Base-by-base conservation (phyloP, 1,139 yeast genomes). In the Yarrowia galli region DNA sequence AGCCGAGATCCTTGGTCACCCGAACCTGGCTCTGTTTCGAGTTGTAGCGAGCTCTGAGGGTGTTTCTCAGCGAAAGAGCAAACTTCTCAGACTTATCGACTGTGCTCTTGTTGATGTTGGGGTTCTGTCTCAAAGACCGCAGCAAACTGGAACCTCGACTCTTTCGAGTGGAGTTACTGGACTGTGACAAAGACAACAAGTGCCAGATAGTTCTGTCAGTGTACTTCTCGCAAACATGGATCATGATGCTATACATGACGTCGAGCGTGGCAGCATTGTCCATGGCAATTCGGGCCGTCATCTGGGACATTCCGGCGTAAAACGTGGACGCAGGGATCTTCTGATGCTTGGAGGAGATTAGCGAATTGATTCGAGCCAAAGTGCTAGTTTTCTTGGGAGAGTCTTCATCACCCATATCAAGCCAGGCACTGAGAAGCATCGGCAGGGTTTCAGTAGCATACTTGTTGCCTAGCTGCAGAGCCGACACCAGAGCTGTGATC, bases 151-250 rank as follows among this genome's bases (percentile, higher is more conserved):
- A n/a, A 2, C 66, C 66, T 48, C 67, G 35, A 18, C 65, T 42
- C n/a, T 54, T 65, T 25, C 65, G 54, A 15, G 32, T 38, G 4
- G 46, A 16, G 8, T 65, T 58, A 3, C 45, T 58, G 16, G 68
- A 58, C 20, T 40, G 56, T 2, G 63, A 36, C 32, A 65, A 38
- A 4, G 65, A 38, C 46, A 92, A 81, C 4, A 92, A 84, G 66
- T 89, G 89, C 97, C 98, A 96, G 20, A 95, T 79, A 36, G 95
- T 86, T 71, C 92, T 96, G 40, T 86, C 84, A 0, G 98, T 97
- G 75, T 92, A 95, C 40, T 85, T 83, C 45, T 80, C 78, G 0
- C 89, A 82, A 8, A 92, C 83, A 18, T 82, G 80, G 12, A 84
- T 79, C 18, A 93, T 80, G 23, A 95, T 85, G 20, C 80, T 79